Percentiles rank a stretch among this genome's conserved stretches.
phyloP scores from a whole-genome alignment of 768 basidiomycete species.

The Antrodiella citrinella region DNA sequence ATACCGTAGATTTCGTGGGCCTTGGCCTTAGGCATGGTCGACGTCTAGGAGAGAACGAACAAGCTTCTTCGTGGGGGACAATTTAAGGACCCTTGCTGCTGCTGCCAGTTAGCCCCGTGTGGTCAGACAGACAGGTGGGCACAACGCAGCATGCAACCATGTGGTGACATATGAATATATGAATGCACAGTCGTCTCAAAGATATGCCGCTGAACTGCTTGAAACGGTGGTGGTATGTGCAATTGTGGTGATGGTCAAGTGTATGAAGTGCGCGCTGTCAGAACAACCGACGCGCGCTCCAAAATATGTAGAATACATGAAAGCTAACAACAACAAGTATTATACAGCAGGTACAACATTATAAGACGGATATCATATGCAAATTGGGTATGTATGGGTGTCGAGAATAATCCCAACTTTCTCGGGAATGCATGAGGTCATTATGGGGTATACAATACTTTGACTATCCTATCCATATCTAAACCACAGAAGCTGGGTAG shows the following conservation, averaged over 20 bases:
- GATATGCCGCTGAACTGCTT: background rate
- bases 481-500: background rate
- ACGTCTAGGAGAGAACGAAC: background rate
- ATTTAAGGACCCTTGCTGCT: background rate
- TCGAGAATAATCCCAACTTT: no score
- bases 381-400: no score
- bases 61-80: background rate
- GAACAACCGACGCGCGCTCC: background rate
- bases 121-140: background rate
- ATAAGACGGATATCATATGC: no score
- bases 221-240: background rate
- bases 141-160: background rate
- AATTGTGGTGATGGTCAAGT: no score
- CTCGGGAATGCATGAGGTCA: no score
- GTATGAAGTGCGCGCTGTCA: no score
- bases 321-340: background rate
- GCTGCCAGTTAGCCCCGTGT: no score
- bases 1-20: no score
- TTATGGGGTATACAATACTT: background rate
- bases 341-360: no score
- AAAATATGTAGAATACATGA: background rate
- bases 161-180: background rate
- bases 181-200: background rate
- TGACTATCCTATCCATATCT: background rate
- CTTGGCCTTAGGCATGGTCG: background rate